Conservation (phyloP, 2,329 filamentous ascomycete species). For the Verticillium isaacii region DNA sequence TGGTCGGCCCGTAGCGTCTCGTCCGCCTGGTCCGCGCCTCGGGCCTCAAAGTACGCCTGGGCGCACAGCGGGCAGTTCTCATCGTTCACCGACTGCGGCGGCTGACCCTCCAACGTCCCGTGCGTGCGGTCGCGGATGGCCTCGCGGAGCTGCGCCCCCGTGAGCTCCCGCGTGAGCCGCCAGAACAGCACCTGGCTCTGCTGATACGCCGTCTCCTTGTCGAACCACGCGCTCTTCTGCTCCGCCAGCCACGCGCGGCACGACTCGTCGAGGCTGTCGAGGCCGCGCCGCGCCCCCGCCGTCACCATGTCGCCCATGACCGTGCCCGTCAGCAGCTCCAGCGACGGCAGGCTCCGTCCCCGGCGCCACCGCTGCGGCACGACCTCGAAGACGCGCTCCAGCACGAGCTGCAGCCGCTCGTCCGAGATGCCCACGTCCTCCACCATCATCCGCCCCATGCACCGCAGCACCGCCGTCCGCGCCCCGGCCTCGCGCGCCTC, state of each 20-base stretch:
- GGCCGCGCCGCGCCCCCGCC: not conserved
- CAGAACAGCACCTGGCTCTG: not conserved
- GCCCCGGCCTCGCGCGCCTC: not conserved
- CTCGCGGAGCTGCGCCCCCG: not conserved
- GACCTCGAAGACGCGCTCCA: not conserved
- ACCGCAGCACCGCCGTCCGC: not conserved
- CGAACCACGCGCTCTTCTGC: not conserved
- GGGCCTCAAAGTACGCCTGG: not conserved
- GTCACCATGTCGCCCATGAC: not conserved
- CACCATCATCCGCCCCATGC: not conserved
- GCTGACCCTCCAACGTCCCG: too few relatives aligned
- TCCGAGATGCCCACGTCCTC: slow-evolving; percentile 1
- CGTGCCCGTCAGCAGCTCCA: not conserved
- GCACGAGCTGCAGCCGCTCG: not conserved
- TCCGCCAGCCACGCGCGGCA: not conserved
- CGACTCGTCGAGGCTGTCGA: not conserved
- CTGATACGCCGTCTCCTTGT: not conserved
- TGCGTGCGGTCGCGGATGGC: not conserved
- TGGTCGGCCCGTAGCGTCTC: not conserved
- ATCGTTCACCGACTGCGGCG: not conserved
- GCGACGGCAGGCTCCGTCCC: not conserved
- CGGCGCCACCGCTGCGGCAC: not conserved
- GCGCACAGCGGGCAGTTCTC: not conserved
- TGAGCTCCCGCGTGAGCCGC: not conserved
- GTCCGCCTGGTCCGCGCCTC: not conserved